Base-by-base conservation (phyloP, 108 stramenopile species). In the Cylindrotheca fusiformis region DNA sequence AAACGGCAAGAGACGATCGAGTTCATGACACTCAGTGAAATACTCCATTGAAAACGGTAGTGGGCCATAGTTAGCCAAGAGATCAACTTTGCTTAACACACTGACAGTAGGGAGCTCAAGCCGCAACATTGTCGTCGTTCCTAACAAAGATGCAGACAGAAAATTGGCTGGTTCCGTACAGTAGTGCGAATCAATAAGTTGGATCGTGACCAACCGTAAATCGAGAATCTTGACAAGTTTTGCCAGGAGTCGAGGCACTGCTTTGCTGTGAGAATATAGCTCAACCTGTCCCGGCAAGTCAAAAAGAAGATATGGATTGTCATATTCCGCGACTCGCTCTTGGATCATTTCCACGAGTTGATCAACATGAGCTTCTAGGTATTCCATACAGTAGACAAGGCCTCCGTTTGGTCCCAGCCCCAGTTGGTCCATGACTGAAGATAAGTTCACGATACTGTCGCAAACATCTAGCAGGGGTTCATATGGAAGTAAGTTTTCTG, bases 251-350 rank as follows among this genome's bases (percentile, higher is more conserved):
- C 74, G 65, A 26, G 81, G 82, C 0, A 98, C 75, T 23, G 81
- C 72, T 12, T 64, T 75, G 22, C 84, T 77, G 67, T 99, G 97
- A 19, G 97, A 95, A 58, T 91, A 98, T 36, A 99, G 63, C 74
- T 99, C 99, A 48, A 96, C 90, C 76, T 99, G 99, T 21, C 99
- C 99, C 4, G 99, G 99, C 29, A 94, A 80, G 74, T 99, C 99
- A 33, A 99, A 85, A 3, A 99, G 63, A 18, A 98, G 52, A 69
- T 99, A 98, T 6, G 29, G 5, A 31, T 69, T 48, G 25, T 65
- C 22, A 50, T 71, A 31, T 3, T 63, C 28, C 53, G 51, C 33
- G 17, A 79, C 48, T 22, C 52, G 50, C 22, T 71, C 58, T 58
- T 64, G 52, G 19, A 85, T 68, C 51, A 80, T 76, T 45, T 76